Evolutionary conservation across 441 rosid species (phyloP).

Genomic region (Daphne laureola): DNA sequence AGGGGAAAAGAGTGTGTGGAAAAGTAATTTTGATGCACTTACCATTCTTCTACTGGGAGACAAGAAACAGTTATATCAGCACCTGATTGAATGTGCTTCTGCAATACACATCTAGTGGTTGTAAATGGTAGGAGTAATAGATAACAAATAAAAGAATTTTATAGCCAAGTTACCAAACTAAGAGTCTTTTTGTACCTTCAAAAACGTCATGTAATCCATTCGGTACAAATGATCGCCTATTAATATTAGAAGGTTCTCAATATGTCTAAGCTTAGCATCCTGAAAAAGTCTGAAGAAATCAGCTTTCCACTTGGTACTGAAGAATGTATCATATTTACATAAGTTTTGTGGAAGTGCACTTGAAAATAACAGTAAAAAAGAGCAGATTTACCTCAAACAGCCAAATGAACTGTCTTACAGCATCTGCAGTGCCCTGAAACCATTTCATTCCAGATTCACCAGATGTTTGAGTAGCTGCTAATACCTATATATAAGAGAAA

Average conservation of each 20-base stretch:
- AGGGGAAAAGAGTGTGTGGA: no score
- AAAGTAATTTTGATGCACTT: not conserved
- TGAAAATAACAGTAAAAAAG: not conserved
- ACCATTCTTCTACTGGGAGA: slow-evolving; percentile 69
- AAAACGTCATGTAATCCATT: slow-evolving; percentile 82
- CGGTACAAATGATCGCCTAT: slow-evolving; percentile 84
- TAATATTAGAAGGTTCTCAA: slow-evolving; percentile 75
- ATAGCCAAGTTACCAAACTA: not conserved
- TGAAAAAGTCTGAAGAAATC: slow-evolving; percentile 14
- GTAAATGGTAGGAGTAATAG: not conserved
- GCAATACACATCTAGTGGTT: slow-evolving; percentile 20
- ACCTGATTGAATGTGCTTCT: slow-evolving; percentile 68
- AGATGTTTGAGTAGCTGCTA: slow-evolving; percentile 86
- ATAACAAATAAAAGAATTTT: not conserved
- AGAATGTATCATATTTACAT: no score
- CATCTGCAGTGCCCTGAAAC: slow-evolving; percentile 97
- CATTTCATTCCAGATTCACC: slow-evolving; percentile 82
- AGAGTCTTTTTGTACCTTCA: slow-evolving; percentile 41
- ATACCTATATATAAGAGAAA: slow-evolving; percentile 37
- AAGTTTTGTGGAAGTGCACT: not conserved
- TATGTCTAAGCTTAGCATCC: slow-evolving; percentile 69
- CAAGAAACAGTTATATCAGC: slow-evolving; percentile 79
- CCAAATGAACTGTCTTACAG: slow-evolving; percentile 84
- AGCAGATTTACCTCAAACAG: slow-evolving; percentile 49
- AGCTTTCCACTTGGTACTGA: not conserved